Conservation (phyloP, 495 filamentous ascomycete species). For the Penicillium maclennaniae region DNA sequence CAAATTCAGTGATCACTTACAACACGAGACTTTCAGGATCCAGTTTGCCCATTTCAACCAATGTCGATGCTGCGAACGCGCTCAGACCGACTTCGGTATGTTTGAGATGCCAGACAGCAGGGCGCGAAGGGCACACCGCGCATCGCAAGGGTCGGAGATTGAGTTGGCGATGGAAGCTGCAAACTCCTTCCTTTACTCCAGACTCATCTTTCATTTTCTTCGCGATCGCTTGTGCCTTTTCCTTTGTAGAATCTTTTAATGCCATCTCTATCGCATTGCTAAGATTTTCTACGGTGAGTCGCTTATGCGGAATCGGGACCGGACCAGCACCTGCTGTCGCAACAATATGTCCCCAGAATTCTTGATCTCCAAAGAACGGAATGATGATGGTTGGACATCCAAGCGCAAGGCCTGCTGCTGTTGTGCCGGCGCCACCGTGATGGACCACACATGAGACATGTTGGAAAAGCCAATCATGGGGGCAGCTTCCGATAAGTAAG, state of each 20-base stretch:
- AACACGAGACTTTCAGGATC: conserved; percentile 64
- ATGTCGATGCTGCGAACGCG: conserved; percentile 61
- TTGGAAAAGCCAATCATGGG: conserved; percentile 81
- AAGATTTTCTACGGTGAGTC: conserved; percentile 59
- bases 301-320: conserved; percentile 63
- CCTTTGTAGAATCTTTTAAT: conserved; percentile 51
- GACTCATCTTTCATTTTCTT: conserved; percentile 59
- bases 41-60: conserved; percentile 58
- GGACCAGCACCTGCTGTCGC: conserved; percentile 69
- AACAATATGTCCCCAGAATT: conserved; percentile 79
- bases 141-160: conserved; percentile 60
- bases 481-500: conserved; percentile 74
- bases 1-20: conserved; percentile 39
- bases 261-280: conserved; percentile 58
- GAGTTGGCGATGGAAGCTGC: conserved; percentile 67
- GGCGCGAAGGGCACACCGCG: conserved; percentile 56
- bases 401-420: conserved; percentile 65
- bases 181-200: conserved; percentile 59
- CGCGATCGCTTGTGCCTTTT: conserved; percentile 56
- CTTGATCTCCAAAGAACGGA: conserved; percentile 84
- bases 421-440: conserved; percentile 80
- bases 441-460: conserved; percentile 74
- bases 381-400: conserved; percentile 72
- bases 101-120: conserved; percentile 68
- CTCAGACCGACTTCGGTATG: conserved; percentile 61